Base-by-base conservation (phyloP, 495 filamentous ascomycete species). In the Neurospora sp. region DNA sequence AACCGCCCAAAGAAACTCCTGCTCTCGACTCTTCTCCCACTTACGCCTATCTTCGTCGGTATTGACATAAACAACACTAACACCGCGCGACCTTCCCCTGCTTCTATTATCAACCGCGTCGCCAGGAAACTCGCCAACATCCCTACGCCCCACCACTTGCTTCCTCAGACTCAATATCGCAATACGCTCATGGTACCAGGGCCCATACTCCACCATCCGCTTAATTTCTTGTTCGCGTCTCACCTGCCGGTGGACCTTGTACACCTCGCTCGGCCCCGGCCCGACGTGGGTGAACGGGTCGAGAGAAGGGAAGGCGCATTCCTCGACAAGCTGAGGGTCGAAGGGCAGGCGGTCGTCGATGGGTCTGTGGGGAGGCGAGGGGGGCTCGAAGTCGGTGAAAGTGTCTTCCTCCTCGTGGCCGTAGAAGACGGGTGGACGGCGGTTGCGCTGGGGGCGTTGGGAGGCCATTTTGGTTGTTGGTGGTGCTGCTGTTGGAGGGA, bases 241-340 rank as follows among this genome's bases (percentile, higher is more conserved):
- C n/a, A 8, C 9, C 27, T 69, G 48, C 27, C 72, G 53, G 0
- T 27, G 7, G 53, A 37, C 16, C 37, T 70, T 76, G 69, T 70
- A 74, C 3, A 74, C 46, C 42, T 74, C 74, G 5, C 74, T 75
- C 2, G 78, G 78, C 0, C 74, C 74, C 1, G 44, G 72, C 5
- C 74, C 76, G 4, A 59, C 44, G 38, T 78, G 59, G 39, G 74
- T 48, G 10, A 75, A 48, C 7, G 73, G 74, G 14, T 66, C 27
- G 61, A 79, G 35, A 38, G 70, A 72, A 35, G 78, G 78, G 31
- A 76, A 75, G 48, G 78, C 78, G 53, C 76, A 78, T 46, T 74
- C 31, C 10, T 7, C 35, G 3, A 59, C 73, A n/a, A 78, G 73
- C 10, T 59, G 42, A 3, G 31, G 18, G 48, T 75, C 73, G 71